Evolutionary conservation across 208 protist species (phyloP), one percentile per base, ranked within the genome.

Genomic region (Porcisia deanei): DNA sequence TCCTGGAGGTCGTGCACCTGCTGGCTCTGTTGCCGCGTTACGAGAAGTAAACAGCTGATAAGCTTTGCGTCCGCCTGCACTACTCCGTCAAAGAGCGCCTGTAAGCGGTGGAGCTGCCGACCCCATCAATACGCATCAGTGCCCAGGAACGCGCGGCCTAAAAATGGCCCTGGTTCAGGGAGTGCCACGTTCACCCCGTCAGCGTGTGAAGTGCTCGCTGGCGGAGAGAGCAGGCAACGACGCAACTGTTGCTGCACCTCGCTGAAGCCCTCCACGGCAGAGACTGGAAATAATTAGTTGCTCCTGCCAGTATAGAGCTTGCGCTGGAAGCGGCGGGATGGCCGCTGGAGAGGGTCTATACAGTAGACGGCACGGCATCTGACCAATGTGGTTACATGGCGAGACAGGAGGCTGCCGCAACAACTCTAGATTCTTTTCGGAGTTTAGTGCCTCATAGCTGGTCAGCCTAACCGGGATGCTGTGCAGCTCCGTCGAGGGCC

Each of bases 61-160:
- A 81, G 30, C 63, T 55, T 72, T 14, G 77, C 71, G 41, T 81
- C 77, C 43, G 77, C 71, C 47, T 77, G 71, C 43, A 73, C 77
- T 1, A 77, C 77, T 1, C 77, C 49, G 45, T 77, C 71, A 20
- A 81, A 72, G 37, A 20, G 3, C 16, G 64, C 4, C 9, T 81
- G 71, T 25, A 81, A 47, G 7, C 53, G 18, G 8, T 39, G 25
- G 3, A 81, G 55, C 39, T 61, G 77, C 41, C 9, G 63, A 10
- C 41, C 22, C 63, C 63, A 67, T 66, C 3, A 41, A 49, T 43
- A 6, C 0, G 20, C 30, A 43, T 47, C 61, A 45, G 61, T 30
- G 3, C 5, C 20, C 20, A 2, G 39, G n/a, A 34, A 43, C 20
- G 39, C 61, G 45, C 20, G 18, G 61, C 8, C 5, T 14, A 2